Conservation (phyloP, 2,329 filamentous ascomycete species). For the Colletotrichum spinosum region DNA sequence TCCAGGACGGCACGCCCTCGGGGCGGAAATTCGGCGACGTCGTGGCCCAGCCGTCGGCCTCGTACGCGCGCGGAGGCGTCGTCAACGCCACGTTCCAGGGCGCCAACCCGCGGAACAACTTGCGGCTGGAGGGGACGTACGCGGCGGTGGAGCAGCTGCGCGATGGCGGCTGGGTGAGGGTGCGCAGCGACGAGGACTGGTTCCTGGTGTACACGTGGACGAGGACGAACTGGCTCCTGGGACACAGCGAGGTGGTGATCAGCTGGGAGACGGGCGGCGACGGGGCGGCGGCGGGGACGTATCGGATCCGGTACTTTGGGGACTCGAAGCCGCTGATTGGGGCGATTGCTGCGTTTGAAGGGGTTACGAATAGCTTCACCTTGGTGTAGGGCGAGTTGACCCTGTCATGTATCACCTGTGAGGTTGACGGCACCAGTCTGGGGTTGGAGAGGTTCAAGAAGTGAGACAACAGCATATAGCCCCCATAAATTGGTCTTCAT, state of each 20-base stretch:
- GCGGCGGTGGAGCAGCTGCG: constrained; percentile 76
- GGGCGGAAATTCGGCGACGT: constrained; percentile 79
- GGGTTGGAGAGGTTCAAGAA: too few species aligned
- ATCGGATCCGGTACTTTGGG: constrained; percentile 86
- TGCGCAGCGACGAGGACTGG: constrained; percentile 86
- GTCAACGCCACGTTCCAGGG: constrained; percentile 81
- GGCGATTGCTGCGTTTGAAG: constrained; percentile 76
- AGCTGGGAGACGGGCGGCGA: constrained; percentile 77
- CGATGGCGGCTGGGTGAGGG: constrained; percentile 68
- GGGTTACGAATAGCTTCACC: constrained; percentile 68
- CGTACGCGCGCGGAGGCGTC: constrained; percentile 70
- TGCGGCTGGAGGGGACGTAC: constrained; percentile 82
- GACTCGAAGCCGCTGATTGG: constrained; percentile 77
- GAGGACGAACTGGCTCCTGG: constrained; percentile 75
- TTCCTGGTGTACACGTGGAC: constrained; percentile 84
- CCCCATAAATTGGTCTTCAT: too few species aligned
- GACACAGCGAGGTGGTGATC: constrained; percentile 81
- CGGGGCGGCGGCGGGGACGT: constrained; percentile 70
- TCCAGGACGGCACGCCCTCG: constrained; percentile 75
- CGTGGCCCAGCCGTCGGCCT: constrained; percentile 61
- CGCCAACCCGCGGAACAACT: constrained; percentile 90
- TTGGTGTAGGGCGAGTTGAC: constrained; percentile 39
- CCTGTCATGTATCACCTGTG: too few species aligned
- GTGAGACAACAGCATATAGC: too few species aligned
- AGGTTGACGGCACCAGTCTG: too few species aligned